phyloP scores from a whole-genome alignment of 495 filamentous ascomycete genomes.

The Astrothelium macrocarpum region DNA sequence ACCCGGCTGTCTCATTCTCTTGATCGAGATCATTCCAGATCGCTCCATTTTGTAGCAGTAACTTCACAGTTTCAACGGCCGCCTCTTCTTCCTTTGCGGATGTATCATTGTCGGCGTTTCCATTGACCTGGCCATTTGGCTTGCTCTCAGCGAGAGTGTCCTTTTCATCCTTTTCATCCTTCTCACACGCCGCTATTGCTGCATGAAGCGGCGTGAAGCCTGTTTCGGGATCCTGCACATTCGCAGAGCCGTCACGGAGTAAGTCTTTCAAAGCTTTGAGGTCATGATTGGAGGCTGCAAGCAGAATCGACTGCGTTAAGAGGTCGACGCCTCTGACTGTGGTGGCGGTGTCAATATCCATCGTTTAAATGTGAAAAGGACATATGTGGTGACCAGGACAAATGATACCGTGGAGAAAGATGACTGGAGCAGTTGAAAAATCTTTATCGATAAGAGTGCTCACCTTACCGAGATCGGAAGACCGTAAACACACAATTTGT shows the following conservation, averaged over 20 bases:
- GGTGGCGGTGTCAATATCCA: not conserved
- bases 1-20: slow-evolving; percentile 83
- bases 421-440: not conserved
- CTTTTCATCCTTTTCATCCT: slow-evolving; percentile 22
- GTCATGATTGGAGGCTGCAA: slow-evolving; percentile 78
- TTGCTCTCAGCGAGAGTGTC: not conserved
- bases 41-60: slow-evolving; percentile 76
- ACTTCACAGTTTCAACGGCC: slow-evolving; percentile 55
- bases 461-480: not conserved
- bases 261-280: slow-evolving; percentile 60
- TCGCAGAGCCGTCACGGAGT: slow-evolving; percentile 57
- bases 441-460: not conserved
- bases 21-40: slow-evolving; percentile 95
- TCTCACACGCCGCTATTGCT: slow-evolving; percentile 75
- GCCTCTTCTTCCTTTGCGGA: slow-evolving; percentile 40
- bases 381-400: not conserved
- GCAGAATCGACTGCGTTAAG: slow-evolving; percentile 42
- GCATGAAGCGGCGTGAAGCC: slow-evolving; percentile 83
- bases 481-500: not conserved
- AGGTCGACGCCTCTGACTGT: not conserved
- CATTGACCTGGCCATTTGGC: slow-evolving; percentile 16
- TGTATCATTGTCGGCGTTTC: slow-evolving; percentile 15
- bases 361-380: not conserved
- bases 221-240: slow-evolving; percentile 73
- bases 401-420: not conserved